Evolutionary conservation across 139 green algal genomes (phyloP), one percentile per base, ranked within the genome.

Genomic region (Chlorella sp.): DNA sequence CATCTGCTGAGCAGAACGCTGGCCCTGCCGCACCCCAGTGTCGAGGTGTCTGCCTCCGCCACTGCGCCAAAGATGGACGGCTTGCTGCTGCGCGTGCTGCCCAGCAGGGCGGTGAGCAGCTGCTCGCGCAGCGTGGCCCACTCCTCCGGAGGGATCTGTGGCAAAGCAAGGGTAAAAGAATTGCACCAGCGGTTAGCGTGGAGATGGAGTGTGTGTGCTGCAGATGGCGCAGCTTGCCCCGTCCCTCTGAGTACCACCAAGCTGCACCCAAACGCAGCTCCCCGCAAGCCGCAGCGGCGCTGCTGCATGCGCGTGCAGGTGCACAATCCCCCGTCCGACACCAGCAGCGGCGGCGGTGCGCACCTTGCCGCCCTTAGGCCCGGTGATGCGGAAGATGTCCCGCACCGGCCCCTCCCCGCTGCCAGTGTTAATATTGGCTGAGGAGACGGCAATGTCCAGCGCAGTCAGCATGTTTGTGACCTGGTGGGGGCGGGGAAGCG

Each of bases 61-160:
- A 92, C 90, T 79, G 94, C 90, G 56, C 95, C 95, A 69, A 96
- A 96, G 63, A 98, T 98, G 86, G 91, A 88, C 28, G 95, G 95
- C 88, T 92, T 91, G 78, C 78, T 93, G 83, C 86, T 93, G 80
- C 90, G 86, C 74, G 85, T 91, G 71, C 36, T 91, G 73, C 80
- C 83, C 44, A 86, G 75, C 28, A 93, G 82, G 62, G 96, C 74
- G 20, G 67, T 67, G 86, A 93, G 57, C 68, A 98, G 85, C 55
- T 91, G 51, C 60, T 86, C 56, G 16, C 83, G 78, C 25, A 96
- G 28, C 60, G 60, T 36, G 13, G 89, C 81, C 87, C 88, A 95
- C 26, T 73, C n/a, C 26, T 82, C 81, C 36, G 88, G 88, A 41
- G 82, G 78, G 25, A 90, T 63, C 76, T 82, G 76, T 38, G 38